These are phyloP conservation scores for Phellopilus nigrolimitatus DNA, from an alignment of 1,284 basidiomycete genomes.

Conservation along the genomic window DNA sequence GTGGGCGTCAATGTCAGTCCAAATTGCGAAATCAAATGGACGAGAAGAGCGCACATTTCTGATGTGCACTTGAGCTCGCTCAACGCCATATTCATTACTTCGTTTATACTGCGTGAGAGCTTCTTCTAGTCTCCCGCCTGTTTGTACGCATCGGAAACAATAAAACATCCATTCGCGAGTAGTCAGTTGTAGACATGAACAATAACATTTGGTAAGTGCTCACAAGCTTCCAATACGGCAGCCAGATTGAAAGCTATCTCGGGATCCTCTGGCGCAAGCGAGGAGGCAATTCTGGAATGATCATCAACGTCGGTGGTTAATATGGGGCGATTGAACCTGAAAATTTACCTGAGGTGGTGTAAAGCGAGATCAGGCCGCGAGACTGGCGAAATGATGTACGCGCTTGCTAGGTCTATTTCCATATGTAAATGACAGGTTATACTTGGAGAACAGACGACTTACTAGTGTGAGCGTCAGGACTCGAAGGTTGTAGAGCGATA, in stretches of 20 bases:
- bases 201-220: conserved; percentile 34
- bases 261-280: conserved; percentile 85
- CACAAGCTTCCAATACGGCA: conserved; percentile 85
- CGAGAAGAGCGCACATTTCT: conserved; percentile 58
- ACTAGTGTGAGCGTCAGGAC: conserved; percentile 93
- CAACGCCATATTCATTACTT: conserved; percentile 75
- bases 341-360: conserved; percentile 75
- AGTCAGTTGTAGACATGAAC: conserved; percentile 26
- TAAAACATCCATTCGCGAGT: conserved; percentile 26
- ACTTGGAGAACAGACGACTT: conserved; percentile 30
- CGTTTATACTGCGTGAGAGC: conserved; percentile 77
- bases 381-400: conserved; percentile 86
- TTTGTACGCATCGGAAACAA: conserved; percentile 2
- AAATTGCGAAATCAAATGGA: conserved; percentile 19
- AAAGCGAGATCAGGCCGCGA: conserved; percentile 87
- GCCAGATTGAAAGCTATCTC: conserved; percentile 95
- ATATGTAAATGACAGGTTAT: conserved; percentile 11
- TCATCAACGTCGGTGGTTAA: conserved; percentile 2
- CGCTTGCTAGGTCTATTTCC: conserved; percentile 79
- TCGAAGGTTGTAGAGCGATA: conserved; percentile 76
- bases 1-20: conserved; percentile 19
- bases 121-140: conserved; percentile 77
- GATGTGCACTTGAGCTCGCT: conserved; percentile 81
- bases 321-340: neutral
- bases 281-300: conserved; percentile 67